Percentiles rank a stretch among this genome's conserved stretches.
phyloP scores from a whole-genome alignment of 129 eudicot genomes.

The Daucus carota region DH1_v3.0 NC_030383.2:45679501-45680000 shows the following conservation, averaged over 20 bases:
- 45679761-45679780: slow-evolving; percentile 2
- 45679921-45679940: too few relatives aligned
- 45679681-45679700: slow-evolving; percentile 34
- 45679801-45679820: slow-evolving; percentile 25
- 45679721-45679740: slow-evolving; percentile 17
- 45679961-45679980: slow-evolving; percentile 40
- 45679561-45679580: background rate
- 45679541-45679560: background rate
- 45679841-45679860: background rate
- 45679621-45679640: slow-evolving; percentile 8
- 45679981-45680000: slow-evolving; percentile 62
- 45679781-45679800: background rate
- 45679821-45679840: slow-evolving; percentile 25
- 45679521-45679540: background rate
- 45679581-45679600: background rate
- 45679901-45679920: background rate
- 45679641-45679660: background rate
- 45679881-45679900: background rate
- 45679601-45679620: slow-evolving; percentile 15
- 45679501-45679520: background rate
- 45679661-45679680: slow-evolving; percentile 42
- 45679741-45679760: background rate
- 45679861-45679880: background rate
- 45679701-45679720: slow-evolving; percentile 13
- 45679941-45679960: slow-evolving; percentile 92